Evolutionary conservation across 192 early-diverging fungal genomes (phyloP).

Genomic region (Backusella sp.): DNA sequence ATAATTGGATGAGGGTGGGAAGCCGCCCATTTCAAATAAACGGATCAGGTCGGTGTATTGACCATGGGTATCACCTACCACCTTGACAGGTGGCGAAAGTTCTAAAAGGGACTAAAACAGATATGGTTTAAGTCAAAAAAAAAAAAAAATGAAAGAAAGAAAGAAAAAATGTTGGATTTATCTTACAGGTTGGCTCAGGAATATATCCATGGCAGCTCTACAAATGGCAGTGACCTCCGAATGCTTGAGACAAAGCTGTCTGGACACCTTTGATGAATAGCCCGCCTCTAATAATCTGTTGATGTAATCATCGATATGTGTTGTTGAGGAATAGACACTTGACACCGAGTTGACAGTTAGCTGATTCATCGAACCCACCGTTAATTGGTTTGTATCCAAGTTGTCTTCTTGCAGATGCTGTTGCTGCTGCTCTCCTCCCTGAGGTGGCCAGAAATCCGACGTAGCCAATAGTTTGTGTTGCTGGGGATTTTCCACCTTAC

Average conservation of each 20-base stretch:
- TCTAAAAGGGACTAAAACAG: slow-evolving; percentile 56
- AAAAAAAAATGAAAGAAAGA: not conserved
- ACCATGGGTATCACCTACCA: slow-evolving; percentile 93
- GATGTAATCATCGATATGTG: slow-evolving; percentile 84
- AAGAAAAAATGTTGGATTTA: too few relatives aligned
- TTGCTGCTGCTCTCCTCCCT: not conserved
- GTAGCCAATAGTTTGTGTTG: slow-evolving; percentile 19
- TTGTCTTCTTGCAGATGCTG: not conserved
- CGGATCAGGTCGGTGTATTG: slow-evolving; percentile 92
- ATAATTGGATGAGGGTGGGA: slow-evolving; percentile 89
- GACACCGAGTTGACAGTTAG: slow-evolving; percentile 36
- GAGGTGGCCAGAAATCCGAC: slow-evolving; percentile 24
- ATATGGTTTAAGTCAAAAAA: not conserved
- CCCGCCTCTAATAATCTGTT: slow-evolving; percentile 79
- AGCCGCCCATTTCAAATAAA: slow-evolving; percentile 92
- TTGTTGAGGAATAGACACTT: slow-evolving; percentile 26
- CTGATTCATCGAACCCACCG: slow-evolving; percentile 34
- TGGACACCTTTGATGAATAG: slow-evolving; percentile 70
- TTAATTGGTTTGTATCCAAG: slow-evolving; percentile 30
- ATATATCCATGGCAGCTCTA: slow-evolving; percentile 82
- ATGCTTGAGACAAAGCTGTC: slow-evolving; percentile 80
- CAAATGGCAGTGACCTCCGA: slow-evolving; percentile 86
- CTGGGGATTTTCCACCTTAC: slow-evolving; percentile 19
- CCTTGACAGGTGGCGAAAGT: slow-evolving; percentile 74
- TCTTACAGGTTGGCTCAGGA: slow-evolving; percentile 86